phyloP scores from a whole-genome alignment of 1,284 basidiomycete species.

The Cutaneotrichosporon cyanovorans region DNA sequence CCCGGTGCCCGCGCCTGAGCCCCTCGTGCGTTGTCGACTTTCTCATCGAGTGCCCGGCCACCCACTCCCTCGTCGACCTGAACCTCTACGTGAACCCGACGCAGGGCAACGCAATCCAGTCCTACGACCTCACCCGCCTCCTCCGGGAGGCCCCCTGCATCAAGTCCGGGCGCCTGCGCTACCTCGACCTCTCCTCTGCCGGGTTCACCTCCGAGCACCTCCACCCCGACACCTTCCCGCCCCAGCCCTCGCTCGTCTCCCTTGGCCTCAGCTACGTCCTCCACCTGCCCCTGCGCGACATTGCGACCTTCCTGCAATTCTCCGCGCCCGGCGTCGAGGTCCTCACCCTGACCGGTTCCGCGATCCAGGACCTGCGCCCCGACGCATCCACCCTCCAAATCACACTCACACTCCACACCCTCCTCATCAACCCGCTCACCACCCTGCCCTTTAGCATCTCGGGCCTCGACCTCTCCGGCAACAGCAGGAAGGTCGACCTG shows the following conservation, averaged over 20 bases:
- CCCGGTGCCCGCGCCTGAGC: constrained; percentile 75
- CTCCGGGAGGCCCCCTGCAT: constrained; percentile 74
- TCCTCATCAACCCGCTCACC: constrained; percentile 69
- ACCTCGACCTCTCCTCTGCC: constrained; percentile 83
- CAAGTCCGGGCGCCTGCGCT: constrained; percentile 64
- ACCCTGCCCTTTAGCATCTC: constrained; percentile 63
- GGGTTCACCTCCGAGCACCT: constrained; percentile 60
- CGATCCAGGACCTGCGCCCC: constrained; percentile 55
- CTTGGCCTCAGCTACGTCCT: constrained; percentile 82
- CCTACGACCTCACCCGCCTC: constrained; percentile 62
- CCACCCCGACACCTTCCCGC: constrained; percentile 49
- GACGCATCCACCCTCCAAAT: constrained; percentile 47
- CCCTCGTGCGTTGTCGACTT: constrained; percentile 71
- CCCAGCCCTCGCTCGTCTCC: constrained; percentile 72
- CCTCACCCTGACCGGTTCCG: constrained; percentile 70
- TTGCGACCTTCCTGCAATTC: constrained; percentile 62
- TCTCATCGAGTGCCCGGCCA: constrained; percentile 61
- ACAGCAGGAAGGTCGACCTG: constrained; percentile 27
- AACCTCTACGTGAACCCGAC: constrained; percentile 84
- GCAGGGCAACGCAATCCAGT: constrained; percentile 69
- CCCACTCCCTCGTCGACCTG: constrained; percentile 60
- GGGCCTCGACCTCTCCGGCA: constrained; percentile 20
- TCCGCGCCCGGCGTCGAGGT: constrained; percentile 77
- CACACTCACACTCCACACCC: constrained; percentile 48
- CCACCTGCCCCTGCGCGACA: constrained; percentile 57